These are phyloP conservation scores for Schizosaccharomyces japonicus DNA, from an alignment of 805 yeast genomes.

Conservation along the genomic window DNA sequence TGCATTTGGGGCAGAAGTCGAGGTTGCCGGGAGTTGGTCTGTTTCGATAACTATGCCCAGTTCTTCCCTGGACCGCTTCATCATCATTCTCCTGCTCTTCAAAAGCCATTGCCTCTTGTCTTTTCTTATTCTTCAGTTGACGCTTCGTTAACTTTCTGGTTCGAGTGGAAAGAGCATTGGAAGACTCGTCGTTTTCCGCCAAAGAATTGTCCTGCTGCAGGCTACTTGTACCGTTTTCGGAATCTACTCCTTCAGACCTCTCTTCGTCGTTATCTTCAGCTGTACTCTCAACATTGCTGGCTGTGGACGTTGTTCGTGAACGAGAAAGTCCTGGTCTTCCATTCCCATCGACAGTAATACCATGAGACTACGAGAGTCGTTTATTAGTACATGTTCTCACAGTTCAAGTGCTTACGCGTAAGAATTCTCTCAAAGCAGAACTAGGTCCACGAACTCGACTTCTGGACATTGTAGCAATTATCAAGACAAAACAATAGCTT, in stretches of 20 bases:
- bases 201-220: not conserved
- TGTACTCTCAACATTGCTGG: not conserved
- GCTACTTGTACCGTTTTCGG: not conserved
- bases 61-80: constrained; percentile 3
- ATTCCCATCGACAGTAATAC: constrained; percentile 10
- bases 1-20: constrained; percentile 43
- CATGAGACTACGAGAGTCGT: constrained; percentile 6
- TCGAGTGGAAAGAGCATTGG: not conserved
- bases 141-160: not conserved
- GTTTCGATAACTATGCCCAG: not conserved
- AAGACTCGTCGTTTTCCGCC: not conserved
- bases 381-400: not conserved
- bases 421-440: constrained; percentile 11
- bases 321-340: constrained; percentile 1
- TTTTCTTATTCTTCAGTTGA: not conserved
- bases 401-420: constrained; percentile 7
- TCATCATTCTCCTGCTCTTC: constrained; percentile 9
- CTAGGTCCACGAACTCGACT: constrained; percentile 6
- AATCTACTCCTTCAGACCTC: not conserved
- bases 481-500: too few relatives aligned
- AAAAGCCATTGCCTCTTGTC: constrained; percentile 8
- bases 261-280: not conserved
- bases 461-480: constrained; percentile 1
- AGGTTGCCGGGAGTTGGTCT: constrained; percentile 14
- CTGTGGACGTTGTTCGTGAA: not conserved